Conservation (phyloP, 306 rosid genomes). For the Gastrolobium villosum region DNA sequence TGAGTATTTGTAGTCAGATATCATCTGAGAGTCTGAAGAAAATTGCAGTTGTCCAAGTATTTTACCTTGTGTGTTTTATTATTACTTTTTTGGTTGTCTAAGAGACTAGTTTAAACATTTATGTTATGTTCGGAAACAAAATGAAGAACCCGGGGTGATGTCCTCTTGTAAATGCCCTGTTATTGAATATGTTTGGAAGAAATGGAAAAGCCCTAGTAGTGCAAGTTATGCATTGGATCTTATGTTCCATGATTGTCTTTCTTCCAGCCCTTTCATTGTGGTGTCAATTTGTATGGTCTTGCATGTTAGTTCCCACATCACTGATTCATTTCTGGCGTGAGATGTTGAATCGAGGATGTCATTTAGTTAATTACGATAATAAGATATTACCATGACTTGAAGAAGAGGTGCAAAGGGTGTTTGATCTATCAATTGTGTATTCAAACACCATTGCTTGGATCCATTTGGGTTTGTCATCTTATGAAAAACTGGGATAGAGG, state of each 20-base stretch:
- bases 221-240: not conserved
- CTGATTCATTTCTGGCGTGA: slow-evolving; percentile 8
- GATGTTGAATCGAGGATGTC: slow-evolving; percentile 17
- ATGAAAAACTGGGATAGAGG: not conserved
- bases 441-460: slow-evolving; percentile 21
- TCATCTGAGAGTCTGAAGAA: slow-evolving; percentile 9
- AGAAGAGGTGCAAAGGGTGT: slow-evolving; percentile 15
- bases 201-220: slow-evolving; percentile 26
- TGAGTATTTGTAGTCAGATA: not conserved
- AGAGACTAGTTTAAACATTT: not conserved
- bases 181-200: slow-evolving; percentile 5
- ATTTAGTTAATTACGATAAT: not conserved
- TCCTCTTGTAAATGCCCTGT: slow-evolving; percentile 13
- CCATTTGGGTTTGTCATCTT: slow-evolving; percentile 29
- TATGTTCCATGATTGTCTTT: not conserved
- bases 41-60: not conserved
- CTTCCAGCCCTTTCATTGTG: not conserved
- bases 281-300: slow-evolving; percentile 7
- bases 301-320: slow-evolving; percentile 17
- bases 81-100: not conserved
- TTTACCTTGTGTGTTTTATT: slow-evolving; percentile 4
- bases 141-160: slow-evolving; percentile 8
- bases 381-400: slow-evolving; percentile 20
- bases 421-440: slow-evolving; percentile 9
- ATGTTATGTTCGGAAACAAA: not conserved